Percentiles rank a stretch among this genome's conserved stretches.
phyloP scores from a whole-genome alignment of 805 yeast species.

The Candida endomychidarum region DNA sequence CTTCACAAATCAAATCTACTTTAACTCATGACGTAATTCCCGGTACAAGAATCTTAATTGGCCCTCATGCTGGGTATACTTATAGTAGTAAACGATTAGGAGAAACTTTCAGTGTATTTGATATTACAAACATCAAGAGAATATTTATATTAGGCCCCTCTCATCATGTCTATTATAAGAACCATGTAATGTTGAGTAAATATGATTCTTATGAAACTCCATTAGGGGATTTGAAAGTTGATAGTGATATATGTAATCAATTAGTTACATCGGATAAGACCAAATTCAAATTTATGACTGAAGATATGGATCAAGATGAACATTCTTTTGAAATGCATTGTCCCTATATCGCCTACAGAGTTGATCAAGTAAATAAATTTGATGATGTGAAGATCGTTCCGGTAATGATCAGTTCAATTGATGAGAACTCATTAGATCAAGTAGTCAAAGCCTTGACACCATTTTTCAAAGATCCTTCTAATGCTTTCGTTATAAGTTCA shows the following conservation, averaged over 20 bases:
- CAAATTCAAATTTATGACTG: slow-evolving; percentile 54
- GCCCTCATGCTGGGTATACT: slow-evolving; percentile 84
- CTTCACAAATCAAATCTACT: slow-evolving; percentile 42
- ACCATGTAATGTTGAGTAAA: slow-evolving; percentile 52
- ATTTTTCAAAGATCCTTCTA: slow-evolving; percentile 51
- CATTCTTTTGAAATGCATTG: slow-evolving; percentile 95
- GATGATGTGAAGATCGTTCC: slow-evolving; percentile 62
- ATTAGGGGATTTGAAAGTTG: slow-evolving; percentile 71
- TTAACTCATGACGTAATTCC: slow-evolving; percentile 24
- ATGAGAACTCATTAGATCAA: slow-evolving; percentile 39
- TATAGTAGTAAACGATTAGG: slow-evolving; percentile 81
- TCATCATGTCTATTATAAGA: slow-evolving; percentile 79
- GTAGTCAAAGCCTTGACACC: slow-evolving; percentile 52
- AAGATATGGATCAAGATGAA: slow-evolving; percentile 71
- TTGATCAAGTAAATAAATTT: slow-evolving; percentile 28
- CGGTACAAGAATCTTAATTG: slow-evolving; percentile 43
- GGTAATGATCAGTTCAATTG: slow-evolving; percentile 69
- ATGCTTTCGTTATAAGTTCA: slow-evolving; percentile 76
- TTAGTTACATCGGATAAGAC: slow-evolving; percentile 22
- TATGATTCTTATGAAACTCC: slow-evolving; percentile 75
- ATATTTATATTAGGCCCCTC: slow-evolving; percentile 90
- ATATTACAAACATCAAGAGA: slow-evolving; percentile 52
- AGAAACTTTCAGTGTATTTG: slow-evolving; percentile 73
- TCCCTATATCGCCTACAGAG: slow-evolving; percentile 62
- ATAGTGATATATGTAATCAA: slow-evolving; percentile 41